phyloP scores from a whole-genome alignment of 306 rosid species.

The Arachis hypogaea region DNA sequence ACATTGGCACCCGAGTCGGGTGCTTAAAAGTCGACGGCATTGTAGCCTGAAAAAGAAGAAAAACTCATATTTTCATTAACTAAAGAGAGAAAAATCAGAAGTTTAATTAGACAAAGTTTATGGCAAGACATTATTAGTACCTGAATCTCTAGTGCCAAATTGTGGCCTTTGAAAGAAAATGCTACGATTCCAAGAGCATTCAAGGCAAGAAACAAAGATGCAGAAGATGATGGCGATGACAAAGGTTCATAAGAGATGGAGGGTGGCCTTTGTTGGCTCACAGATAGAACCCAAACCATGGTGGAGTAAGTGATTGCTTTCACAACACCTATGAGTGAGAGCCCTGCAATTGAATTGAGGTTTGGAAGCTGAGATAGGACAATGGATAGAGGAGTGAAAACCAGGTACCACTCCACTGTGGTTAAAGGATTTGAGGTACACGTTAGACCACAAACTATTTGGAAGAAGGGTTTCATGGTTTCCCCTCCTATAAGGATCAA shows the following conservation, averaged over 20 bases:
- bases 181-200: constrained; percentile 96
- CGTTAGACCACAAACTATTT: constrained; percentile 87
- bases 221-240: constrained; percentile 56
- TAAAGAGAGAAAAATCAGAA: not conserved
- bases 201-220: constrained; percentile 75
- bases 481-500: constrained; percentile 97
- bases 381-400: constrained; percentile 87
- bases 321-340: constrained; percentile 91
- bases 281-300: constrained; percentile 98
- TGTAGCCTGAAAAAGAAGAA: constrained; percentile 63
- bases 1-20: constrained; percentile 99
- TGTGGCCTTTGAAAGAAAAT: constrained; percentile 97
- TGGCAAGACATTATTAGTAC: constrained; percentile 38
- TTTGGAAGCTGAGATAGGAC: constrained; percentile 98
- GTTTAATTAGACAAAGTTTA: constrained; percentile 7
- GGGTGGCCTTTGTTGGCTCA: constrained; percentile 85
- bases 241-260: constrained; percentile 82
- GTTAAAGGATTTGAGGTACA: constrained; percentile 92
- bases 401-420: constrained; percentile 98
- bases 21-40: constrained; percentile 99
- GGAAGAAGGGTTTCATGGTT: constrained; percentile 96
- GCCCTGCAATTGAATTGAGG: constrained; percentile 97
- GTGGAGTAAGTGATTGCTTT: constrained; percentile 96
- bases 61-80: constrained; percentile 16
- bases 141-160: constrained; percentile 89